phyloP scores from a whole-genome alignment of 345 rosid species.

The Salix viminalis region DNA sequence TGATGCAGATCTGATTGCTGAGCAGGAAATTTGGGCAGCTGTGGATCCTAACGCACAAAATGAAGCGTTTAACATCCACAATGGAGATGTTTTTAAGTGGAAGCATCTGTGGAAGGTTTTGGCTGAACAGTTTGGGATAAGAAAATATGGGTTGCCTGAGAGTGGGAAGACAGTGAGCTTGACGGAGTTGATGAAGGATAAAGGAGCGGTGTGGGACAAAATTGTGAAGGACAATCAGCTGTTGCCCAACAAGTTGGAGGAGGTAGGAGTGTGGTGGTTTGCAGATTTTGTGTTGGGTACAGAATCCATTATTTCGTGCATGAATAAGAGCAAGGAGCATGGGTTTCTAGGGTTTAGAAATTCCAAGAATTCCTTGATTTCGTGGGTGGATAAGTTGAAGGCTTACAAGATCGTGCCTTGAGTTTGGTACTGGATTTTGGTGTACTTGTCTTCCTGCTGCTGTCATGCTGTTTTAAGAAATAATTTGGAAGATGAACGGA shows the following conservation, averaged over 20 bases:
- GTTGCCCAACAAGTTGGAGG: constrained; percentile 46
- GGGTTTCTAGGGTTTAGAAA: constrained; percentile 84
- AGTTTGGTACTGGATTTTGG: background rate
- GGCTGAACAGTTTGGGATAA: constrained; percentile 81
- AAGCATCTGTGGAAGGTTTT: constrained; percentile 73
- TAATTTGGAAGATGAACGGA: background rate
- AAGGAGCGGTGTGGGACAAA: constrained; percentile 69
- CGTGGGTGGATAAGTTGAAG: constrained; percentile 23
- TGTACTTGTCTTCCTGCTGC: background rate
- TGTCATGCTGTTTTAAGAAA: background rate
- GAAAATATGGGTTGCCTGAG: constrained; percentile 57
- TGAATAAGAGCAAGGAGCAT: constrained; percentile 88
- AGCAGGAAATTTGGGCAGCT: constrained; percentile 87
- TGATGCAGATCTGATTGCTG: constrained; percentile 76
- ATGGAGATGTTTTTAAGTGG: constrained; percentile 78
- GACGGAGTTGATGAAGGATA: constrained; percentile 62
- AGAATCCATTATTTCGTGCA: constrained; percentile 29
- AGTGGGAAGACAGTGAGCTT: constrained; percentile 40
- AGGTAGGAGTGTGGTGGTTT: constrained; percentile 68
- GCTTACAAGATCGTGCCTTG: constrained; percentile 20
- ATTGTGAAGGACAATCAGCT: constrained; percentile 60
- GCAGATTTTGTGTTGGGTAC: constrained; percentile 31
- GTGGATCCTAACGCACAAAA: constrained; percentile 60
- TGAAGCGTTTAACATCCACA: constrained; percentile 68
- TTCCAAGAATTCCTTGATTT: constrained; percentile 59